Evolutionary conservation across 2,329 filamentous ascomycete genomes (phyloP).

Genomic region (Magnaporthiopsis poae): DNA sequence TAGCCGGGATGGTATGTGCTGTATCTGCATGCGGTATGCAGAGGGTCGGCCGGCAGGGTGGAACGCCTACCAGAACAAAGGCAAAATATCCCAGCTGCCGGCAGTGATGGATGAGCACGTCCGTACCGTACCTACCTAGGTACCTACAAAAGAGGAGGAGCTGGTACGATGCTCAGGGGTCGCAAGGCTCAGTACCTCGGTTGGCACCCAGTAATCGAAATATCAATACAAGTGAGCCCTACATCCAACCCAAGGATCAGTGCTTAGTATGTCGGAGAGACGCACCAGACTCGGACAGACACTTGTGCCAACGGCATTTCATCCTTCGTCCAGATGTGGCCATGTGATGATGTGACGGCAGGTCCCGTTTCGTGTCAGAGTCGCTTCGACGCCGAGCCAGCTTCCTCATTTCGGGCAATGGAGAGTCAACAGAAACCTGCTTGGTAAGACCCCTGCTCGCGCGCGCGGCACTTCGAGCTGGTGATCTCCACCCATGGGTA

Average conservation of each 20-base stretch:
- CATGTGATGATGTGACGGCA: not conserved
- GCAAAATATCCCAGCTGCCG: not conserved
- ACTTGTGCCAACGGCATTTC: not conserved
- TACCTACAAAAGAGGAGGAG: not conserved
- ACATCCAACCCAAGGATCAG: too few relatives aligned
- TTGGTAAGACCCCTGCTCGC: not conserved
- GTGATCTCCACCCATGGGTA: not conserved
- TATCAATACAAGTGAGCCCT: too few relatives aligned
- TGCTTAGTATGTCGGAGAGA: not conserved
- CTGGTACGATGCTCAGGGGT: not conserved
- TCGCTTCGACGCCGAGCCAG: not conserved
- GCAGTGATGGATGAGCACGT: not conserved
- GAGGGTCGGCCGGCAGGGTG: not conserved
- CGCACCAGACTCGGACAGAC: too few relatives aligned
- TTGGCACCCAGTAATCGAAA: not conserved
- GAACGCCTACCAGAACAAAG: not conserved
- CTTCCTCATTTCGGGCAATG: not conserved
- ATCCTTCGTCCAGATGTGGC: not conserved
- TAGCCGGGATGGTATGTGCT: not conserved
- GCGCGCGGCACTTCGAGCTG: not conserved
- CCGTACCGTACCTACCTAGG: too few relatives aligned
- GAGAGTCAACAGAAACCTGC: not conserved
- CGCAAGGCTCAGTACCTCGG: not conserved
- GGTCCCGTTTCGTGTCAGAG: not conserved
- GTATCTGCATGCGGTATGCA: not conserved